These are phyloP conservation scores for Schizophyllum commune DNA, from an alignment of 1,284 basidiomycete genomes.

Conservation along the genomic window DNA sequence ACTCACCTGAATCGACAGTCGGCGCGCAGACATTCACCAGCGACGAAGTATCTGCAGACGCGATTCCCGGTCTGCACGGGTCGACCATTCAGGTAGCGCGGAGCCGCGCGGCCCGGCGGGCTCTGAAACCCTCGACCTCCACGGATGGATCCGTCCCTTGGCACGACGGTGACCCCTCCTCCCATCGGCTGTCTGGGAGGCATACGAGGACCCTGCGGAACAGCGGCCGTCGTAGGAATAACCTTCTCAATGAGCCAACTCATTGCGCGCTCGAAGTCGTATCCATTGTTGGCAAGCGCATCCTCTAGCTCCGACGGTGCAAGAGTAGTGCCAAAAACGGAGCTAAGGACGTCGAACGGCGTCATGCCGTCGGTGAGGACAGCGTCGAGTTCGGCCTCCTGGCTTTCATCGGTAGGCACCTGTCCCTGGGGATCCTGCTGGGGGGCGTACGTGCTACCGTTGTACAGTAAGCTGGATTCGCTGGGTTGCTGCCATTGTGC, in stretches of 20 bases:
- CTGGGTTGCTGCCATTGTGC: constrained; percentile 47
- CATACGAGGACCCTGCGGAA: constrained; percentile 35
- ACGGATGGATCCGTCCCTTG: constrained; percentile 41
- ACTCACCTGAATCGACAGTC: constrained; percentile 95
- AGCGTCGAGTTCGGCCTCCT: constrained; percentile 45
- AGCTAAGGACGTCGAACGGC: constrained; percentile 91
- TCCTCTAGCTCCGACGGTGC: constrained; percentile 91
- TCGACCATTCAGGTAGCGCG: constrained; percentile 50
- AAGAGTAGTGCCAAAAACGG: constrained; percentile 85
- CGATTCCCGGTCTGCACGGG: constrained; percentile 55
- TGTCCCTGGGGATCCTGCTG: neutral
- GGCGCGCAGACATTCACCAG: constrained; percentile 90
- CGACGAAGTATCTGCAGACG: constrained; percentile 94
- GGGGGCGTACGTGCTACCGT: constrained; percentile 20
- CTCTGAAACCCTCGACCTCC: constrained; percentile 34
- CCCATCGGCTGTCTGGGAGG: constrained; percentile 51
- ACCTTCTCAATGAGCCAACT: constrained; percentile 81
- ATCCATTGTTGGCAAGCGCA: constrained; percentile 79
- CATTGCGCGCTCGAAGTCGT: constrained; percentile 94
- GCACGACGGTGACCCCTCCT: constrained; percentile 52
- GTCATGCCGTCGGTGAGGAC: constrained; percentile 86
- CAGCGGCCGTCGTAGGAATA: constrained; percentile 26
- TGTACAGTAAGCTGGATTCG: constrained; percentile 29
- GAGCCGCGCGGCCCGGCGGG: constrained; percentile 37
- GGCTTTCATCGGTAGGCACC: too few species aligned